Evolutionary conservation across 768 basidiomycete species (phyloP), one percentile per base, ranked within the genome.

Genomic region (Psilocybe tampanensis): DNA sequence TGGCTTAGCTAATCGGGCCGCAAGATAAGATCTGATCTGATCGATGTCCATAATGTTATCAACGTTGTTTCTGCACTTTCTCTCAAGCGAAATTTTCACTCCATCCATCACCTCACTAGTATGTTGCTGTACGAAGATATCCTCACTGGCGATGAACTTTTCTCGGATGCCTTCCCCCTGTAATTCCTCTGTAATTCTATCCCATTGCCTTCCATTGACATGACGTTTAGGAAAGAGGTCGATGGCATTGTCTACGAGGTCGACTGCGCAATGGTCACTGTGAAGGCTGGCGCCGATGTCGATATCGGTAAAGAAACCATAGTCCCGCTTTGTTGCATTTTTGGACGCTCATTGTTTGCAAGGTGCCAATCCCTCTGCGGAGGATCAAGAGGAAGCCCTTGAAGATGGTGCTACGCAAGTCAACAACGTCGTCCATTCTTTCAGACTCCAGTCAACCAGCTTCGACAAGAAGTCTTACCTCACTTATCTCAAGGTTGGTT

Each of bases 381-480:
- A 98, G 76, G 96, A 97, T 51, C 76, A 76, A 45, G 86, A 85
- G 0, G 97, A 98, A 53, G 79, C 77, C 23, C 71, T 95, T 54
- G 95, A 94, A 71, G 90, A 91, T 0, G 92, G 91, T 60, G 78
- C 84, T n/a, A 4, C 48, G 13, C 77, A 77, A 55, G 89, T 96
- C 69, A 98, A 95, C 88, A 94, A 98, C 73, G 81, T 98, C 62
- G 86, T 86, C 50, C 76, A 93, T 79, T 94, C 94, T 39, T 95
- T 95, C 87, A 90, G 95, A 65, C 88, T 99, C 58, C 84, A 90
- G 66, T 18, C 69, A 24, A 95, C 93, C 12, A 2, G 68, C 1
- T 98, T 95, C 73, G 94, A 97, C 79, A 98, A 98, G 76, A 96
- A 95, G 75, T 72, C 75, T n/a, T 98, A 82, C 72, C 73, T 91